Evolutionary conservation across 768 basidiomycete species (phyloP).

Genomic region (Dacryopinax primogenitus): DNA sequence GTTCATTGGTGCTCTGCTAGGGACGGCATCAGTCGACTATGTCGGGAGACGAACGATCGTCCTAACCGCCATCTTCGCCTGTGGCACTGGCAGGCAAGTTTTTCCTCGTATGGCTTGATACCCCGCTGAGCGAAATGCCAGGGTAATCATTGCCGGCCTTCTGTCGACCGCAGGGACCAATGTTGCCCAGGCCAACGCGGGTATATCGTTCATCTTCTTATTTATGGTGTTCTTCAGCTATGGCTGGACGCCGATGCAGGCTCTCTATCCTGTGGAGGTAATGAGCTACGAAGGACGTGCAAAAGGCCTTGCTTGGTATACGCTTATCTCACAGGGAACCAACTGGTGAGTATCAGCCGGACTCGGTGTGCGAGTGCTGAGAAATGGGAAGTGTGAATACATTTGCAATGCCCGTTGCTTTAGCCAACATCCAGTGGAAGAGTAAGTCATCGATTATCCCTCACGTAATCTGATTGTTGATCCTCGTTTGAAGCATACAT

Average conservation of each 20-base stretch:
- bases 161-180: constrained; percentile 30
- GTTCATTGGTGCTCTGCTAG: constrained; percentile 28
- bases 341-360: constrained; percentile 34
- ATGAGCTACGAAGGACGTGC: constrained; percentile 39
- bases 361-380: constrained; percentile 29
- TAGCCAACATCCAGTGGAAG: constrained; percentile 37
- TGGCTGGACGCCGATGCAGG: constrained; percentile 48
- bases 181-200: constrained; percentile 35
- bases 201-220: constrained; percentile 36
- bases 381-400: neutral
- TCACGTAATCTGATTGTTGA: neutral
- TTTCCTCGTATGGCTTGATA: neutral
- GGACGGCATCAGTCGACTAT: neutral
- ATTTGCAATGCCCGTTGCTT: constrained; percentile 32
- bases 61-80: neutral
- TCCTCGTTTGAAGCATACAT: constrained; percentile 25
- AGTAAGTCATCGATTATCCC: constrained; percentile 24
- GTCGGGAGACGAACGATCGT: neutral
- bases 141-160: constrained; percentile 34
- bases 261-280: constrained; percentile 42
- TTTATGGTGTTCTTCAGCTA: constrained; percentile 31
- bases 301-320: constrained; percentile 26
- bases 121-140: neutral
- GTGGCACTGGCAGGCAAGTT: neutral
- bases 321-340: constrained; percentile 32